These are phyloP conservation scores for Eucalyptus marginata DNA, from an alignment of 345 rosid genomes.

Conservation along the genomic window DNA sequence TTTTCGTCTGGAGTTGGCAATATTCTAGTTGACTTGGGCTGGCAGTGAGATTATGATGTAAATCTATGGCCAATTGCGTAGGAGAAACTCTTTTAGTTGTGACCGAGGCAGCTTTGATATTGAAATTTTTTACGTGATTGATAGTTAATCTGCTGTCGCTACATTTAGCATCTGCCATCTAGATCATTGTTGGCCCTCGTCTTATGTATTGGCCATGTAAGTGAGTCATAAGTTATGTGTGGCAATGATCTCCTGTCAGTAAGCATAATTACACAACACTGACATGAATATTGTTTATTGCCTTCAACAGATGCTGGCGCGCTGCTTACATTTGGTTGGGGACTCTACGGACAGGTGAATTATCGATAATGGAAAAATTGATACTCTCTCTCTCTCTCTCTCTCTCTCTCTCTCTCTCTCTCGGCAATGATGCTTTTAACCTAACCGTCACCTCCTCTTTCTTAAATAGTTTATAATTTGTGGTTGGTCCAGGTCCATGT, in stretches of 20 bases:
- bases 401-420: not conserved
- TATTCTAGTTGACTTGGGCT: not conserved
- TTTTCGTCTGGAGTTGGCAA: not conserved
- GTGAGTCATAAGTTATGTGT: not conserved
- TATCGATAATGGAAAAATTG: not conserved
- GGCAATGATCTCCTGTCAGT: not conserved
- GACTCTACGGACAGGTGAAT: constrained; percentile 96
- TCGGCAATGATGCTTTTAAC: not conserved
- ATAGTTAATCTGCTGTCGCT: not conserved
- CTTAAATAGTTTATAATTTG: not conserved
- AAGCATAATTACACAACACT: not conserved
- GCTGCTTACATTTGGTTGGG: constrained; percentile 97
- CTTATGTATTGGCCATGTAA: not conserved
- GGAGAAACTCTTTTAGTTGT: not conserved
- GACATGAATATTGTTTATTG: not conserved
- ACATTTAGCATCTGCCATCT: not conserved
- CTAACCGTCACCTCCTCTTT: not conserved
- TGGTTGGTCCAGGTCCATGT: not conserved
- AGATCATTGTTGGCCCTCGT: not conserved
- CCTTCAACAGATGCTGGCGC: constrained; percentile 82
- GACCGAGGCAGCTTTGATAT: not conserved
- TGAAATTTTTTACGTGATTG: not conserved
- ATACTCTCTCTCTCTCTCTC: not conserved
- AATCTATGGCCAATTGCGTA: not conserved
- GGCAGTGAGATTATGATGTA: not conserved